Conservation (phyloP, 345 rosid species). For the Capsella bursapastoris region DNA sequence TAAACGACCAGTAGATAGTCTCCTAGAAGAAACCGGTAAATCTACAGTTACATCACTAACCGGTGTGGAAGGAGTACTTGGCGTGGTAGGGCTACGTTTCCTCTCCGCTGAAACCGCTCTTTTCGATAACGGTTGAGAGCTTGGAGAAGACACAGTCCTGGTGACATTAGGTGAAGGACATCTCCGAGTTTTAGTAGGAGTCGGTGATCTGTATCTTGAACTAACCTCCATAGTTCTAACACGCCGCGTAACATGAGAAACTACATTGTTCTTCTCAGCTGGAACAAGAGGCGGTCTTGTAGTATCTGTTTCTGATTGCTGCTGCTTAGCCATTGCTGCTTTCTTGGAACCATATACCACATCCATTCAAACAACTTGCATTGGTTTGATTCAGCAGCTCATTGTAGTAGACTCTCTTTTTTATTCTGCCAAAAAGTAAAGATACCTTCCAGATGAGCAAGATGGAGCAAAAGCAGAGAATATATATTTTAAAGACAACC, state of each 20-base stretch:
- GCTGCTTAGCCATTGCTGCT: conserved; percentile 50
- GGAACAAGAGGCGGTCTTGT: conserved; percentile 71
- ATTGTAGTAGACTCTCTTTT: conserved; percentile 29
- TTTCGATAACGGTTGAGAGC: conserved; percentile 54
- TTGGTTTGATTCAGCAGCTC: conserved; percentile 46
- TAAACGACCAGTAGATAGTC: conserved; percentile 57
- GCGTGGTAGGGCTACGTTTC: conserved; percentile 66
- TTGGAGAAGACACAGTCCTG: conserved; percentile 49
- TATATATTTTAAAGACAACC: conserved; percentile 47
- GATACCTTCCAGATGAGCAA: conserved; percentile 56
- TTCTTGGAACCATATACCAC: conserved; percentile 54
- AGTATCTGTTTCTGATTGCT: conserved; percentile 52
- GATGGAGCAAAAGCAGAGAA: conserved; percentile 54
- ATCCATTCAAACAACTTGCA: conserved; percentile 75
- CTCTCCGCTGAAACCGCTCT: conserved; percentile 87
- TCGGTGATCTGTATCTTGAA: conserved; percentile 82
- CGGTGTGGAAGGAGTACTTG: conserved; percentile 72
- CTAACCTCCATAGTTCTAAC: conserved; percentile 64
- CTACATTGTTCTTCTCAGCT: conserved; percentile 72
- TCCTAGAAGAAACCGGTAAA: conserved; percentile 55
- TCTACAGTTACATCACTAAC: conserved; percentile 64
- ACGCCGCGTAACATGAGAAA: conserved; percentile 44
- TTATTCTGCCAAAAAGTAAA: conserved; percentile 62
- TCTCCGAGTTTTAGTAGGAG: conserved; percentile 58
- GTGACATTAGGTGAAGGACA: conserved; percentile 69